Conservation (phyloP, 257 asterid species). For the Nicotiana noctiflora region DNA sequence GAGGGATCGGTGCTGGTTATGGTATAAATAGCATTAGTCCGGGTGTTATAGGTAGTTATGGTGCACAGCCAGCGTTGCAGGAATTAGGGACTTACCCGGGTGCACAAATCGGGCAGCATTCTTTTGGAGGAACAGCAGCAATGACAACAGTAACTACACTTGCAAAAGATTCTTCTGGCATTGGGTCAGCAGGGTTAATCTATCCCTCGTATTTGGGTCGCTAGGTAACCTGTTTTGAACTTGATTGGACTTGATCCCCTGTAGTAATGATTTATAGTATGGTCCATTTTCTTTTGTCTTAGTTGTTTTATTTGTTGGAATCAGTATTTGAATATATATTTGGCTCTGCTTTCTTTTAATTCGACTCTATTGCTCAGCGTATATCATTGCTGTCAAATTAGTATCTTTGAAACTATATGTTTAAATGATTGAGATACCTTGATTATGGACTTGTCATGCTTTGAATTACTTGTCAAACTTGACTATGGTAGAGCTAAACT, state of each 20-base stretch:
- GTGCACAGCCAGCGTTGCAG: slow-evolving; percentile 50
- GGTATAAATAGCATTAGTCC: slow-evolving; percentile 41
- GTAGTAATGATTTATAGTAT: background rate
- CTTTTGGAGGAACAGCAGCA: slow-evolving; percentile 22
- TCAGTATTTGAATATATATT: background rate
- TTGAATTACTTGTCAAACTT: background rate
- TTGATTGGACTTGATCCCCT: background rate
- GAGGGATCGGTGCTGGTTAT: slow-evolving; percentile 38
- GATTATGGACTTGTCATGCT: background rate
- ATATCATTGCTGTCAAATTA: background rate
- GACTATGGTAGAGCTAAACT: background rate
- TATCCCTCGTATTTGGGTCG: slow-evolving; percentile 35
- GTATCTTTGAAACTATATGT: background rate
- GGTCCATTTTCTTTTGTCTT: background rate
- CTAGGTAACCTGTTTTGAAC: slow-evolving; percentile 31
- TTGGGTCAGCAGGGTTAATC: slow-evolving; percentile 21
- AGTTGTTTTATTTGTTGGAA: background rate
- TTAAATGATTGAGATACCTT: background rate
- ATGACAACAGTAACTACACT: slow-evolving; percentile 25
- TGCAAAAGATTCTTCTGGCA: slow-evolving; percentile 29
- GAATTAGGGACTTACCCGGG: slow-evolving; percentile 46
- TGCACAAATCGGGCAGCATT: slow-evolving; percentile 30
- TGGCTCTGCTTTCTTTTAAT: background rate
- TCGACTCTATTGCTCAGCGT: background rate
- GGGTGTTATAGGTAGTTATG: slow-evolving; percentile 39